These are phyloP conservation scores for Globisporangium mamillatum DNA, from an alignment of 352 stramenopile species.

Conservation along the genomic window DNA sequence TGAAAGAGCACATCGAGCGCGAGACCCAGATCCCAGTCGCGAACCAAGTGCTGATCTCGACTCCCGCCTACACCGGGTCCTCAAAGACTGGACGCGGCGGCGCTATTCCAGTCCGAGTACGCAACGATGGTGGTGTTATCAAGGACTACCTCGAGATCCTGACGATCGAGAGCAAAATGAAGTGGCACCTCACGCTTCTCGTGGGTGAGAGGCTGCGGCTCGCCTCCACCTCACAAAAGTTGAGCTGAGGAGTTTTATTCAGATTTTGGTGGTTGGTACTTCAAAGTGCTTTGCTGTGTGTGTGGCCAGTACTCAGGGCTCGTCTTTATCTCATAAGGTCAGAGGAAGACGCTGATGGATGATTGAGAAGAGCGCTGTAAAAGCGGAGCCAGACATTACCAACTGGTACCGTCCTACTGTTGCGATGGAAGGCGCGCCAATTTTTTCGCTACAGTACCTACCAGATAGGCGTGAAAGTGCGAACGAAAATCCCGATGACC, in stretches of 20 bases:
- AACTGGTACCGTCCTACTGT: neutral
- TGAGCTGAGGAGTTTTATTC: neutral
- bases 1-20: conserved; percentile 20
- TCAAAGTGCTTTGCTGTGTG: neutral
- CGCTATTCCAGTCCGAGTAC: conserved; percentile 1
- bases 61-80: too few relatives aligned
- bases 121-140: conserved; percentile 10
- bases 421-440: neutral
- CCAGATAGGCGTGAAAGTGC: neutral
- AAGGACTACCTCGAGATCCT: conserved; percentile 14
- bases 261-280: neutral
- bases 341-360: neutral
- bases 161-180: neutral
- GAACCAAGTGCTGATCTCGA: conserved; percentile 19
- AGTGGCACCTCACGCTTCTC: conserved; percentile 31
- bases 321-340: neutral
- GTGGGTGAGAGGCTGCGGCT: conserved; percentile 29
- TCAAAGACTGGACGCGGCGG: neutral
- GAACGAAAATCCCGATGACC: neutral
- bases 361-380: neutral
- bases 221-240: neutral
- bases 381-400: neutral
- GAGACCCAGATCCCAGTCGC: conserved; percentile 13
- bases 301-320: neutral
- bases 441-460: neutral